Base-by-base conservation (phyloP, 371 early-diverging fungal genomes). In the Choanephora cucurbitarum region DNA sequence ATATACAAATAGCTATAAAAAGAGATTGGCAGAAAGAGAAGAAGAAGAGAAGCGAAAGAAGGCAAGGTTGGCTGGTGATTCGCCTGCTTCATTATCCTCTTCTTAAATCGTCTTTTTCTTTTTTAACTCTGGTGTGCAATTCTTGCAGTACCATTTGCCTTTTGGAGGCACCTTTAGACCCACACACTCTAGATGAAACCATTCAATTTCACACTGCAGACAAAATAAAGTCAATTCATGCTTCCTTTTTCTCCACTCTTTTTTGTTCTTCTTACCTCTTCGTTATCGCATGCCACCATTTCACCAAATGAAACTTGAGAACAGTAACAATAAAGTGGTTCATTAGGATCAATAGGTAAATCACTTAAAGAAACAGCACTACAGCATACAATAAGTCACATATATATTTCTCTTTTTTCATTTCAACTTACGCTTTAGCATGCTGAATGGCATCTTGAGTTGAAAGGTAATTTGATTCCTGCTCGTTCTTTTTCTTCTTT, bases 271-370 rank as follows among this genome's bases (percentile, higher is more conserved):
- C 79, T 66, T 83, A 92, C 92, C 56, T 92, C 91, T 28, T 81
- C 85, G 60, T 93, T 92, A 67, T 97, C 98, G 65, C 98, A 97
- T 9, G 91, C 98, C 49, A 98, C 90, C 98, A 98, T 98, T 60
- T 95, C 93, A 18, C 98, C 98, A 73, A 84, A 97, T 5, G 96
- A 95, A 6, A 98, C 95, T 65, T 93, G 92, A 37, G 85, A 81
- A 55, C 98, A 98, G 58, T 91, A 90, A 71, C 98, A 98, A 69
- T 98, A 98, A 2, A 86, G 77, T 11, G 95, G 96, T 69, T 97
- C 98, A 67, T 96, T 92, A 2, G 97, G 96, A 72, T 98, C 97
- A 45, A 95, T 91, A 0, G 91, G 89, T 40, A 93, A 68, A 47
- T 94, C 93, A 53, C 80, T 72, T 31, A 79, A 52, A 11, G 70